phyloP scores from a whole-genome alignment of 2,329 filamentous ascomycete species.

The Magnaporthiopsis incrustans region DNA sequence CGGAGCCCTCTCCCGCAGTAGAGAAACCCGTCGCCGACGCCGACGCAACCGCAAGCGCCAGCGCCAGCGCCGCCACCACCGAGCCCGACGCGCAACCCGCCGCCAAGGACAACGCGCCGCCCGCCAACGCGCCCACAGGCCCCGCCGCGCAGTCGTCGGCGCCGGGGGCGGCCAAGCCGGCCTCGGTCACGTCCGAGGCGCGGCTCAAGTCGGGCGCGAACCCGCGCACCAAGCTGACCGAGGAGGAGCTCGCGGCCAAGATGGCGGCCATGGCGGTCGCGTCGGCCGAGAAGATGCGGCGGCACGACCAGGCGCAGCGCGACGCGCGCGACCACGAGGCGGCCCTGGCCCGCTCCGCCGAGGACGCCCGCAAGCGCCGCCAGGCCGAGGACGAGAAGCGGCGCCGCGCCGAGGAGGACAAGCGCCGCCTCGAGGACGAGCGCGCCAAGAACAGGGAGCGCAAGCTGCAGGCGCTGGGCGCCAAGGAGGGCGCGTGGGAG shows the following conservation, averaged over 20 bases:
- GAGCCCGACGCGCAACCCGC: not conserved
- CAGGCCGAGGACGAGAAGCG: conserved; percentile 45
- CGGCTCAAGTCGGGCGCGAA: conserved; percentile 48
- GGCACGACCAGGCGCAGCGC: conserved; percentile 49
- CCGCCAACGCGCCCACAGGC: conserved; percentile 8
- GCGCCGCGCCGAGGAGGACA: conserved; percentile 42
- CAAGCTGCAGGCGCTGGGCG: conserved; percentile 51
- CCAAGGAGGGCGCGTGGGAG: conserved; percentile 49
- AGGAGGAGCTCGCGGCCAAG: conserved; percentile 48
- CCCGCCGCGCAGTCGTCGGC: conserved; percentile 13
- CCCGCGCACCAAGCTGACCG: conserved; percentile 52
- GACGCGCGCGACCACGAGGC: conserved; percentile 48
- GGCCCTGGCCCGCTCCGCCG: conserved; percentile 46
- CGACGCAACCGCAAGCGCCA: not conserved
- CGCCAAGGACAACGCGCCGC: conserved; percentile 6
- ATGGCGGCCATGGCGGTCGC: conserved; percentile 55
- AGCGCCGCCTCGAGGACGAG: conserved; percentile 48
- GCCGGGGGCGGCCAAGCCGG: conserved; percentile 12
- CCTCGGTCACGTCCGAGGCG: conserved; percentile 18
- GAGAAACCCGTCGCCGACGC: not conserved
- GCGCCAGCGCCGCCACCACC: not conserved
- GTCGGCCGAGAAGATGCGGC: conserved; percentile 48
- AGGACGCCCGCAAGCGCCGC: conserved; percentile 43
- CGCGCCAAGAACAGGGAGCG: conserved; percentile 51
- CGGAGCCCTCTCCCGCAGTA: not conserved